These are phyloP conservation scores for Geotrichum aggregatum DNA, from an alignment of 1,139 yeast species.

Conservation along the genomic window DNA sequence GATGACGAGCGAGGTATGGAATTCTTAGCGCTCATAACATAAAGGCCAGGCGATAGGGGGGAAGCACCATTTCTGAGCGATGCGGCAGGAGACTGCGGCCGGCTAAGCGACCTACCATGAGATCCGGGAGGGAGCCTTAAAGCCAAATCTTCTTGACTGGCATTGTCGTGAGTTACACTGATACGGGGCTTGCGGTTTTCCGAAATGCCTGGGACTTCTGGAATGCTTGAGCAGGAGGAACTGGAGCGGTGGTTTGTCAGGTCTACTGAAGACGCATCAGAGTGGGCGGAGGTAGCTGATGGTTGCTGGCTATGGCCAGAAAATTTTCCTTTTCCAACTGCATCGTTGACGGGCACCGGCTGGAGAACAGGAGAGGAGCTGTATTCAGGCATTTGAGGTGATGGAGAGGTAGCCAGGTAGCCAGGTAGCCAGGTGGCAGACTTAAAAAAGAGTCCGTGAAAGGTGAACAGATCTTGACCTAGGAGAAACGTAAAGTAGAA, in stretches of 20 bases:
- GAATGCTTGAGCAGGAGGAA: neutral
- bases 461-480: no score
- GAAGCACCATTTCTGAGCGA: neutral
- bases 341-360: neutral
- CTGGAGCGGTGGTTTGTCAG: neutral
- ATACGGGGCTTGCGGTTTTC: neutral
- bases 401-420: no score
- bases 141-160: neutral
- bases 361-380: neutral
- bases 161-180: neutral
- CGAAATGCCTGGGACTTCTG: neutral
- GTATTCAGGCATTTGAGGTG: conserved; percentile 3
- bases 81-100: neutral
- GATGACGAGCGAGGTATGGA: conserved; percentile 12
- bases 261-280: neutral
- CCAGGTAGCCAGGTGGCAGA: no score
- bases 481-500: no score
- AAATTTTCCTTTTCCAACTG: neutral
- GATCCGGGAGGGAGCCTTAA: neutral
- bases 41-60: neutral
- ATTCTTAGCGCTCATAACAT: neutral
- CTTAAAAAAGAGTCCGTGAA: no score
- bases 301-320: neutral
- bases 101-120: neutral
- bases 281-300: neutral